Conservation (phyloP, 1,284 basidiomycete species). For the Sanguinoderma infundibulare region DNA sequence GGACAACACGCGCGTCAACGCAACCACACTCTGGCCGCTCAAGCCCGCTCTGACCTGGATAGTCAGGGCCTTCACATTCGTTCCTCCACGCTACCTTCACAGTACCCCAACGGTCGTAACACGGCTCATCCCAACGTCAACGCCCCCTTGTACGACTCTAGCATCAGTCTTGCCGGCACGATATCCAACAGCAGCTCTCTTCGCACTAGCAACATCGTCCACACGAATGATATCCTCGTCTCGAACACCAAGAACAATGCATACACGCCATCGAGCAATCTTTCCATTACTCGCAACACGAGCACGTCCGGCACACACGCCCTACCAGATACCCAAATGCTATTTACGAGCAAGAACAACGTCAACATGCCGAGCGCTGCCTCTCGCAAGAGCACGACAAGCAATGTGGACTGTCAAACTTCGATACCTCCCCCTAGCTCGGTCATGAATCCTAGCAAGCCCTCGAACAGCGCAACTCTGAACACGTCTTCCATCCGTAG, state of each 20-base stretch:
- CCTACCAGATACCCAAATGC: conserved; percentile 24
- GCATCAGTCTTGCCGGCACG: conserved; percentile 11
- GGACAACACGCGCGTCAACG: conserved; percentile 30
- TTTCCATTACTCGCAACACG: conserved; percentile 8
- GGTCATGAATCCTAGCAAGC: not conserved
- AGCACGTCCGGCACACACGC: conserved; percentile 4
- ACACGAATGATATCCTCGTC: conserved; percentile 9
- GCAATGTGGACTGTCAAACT: not conserved
- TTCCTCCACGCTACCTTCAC: conserved; percentile 35
- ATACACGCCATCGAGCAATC: not conserved
- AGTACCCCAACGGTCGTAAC: conserved; percentile 23
- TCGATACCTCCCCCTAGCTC: not conserved
- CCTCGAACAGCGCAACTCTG: too few relatives aligned
- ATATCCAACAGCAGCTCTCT: conserved; percentile 2
- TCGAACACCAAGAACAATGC: conserved; percentile 9
- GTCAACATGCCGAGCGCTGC: conserved; percentile 18
- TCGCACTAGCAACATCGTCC: conserved; percentile 9
- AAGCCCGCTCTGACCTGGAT: conserved; percentile 21
- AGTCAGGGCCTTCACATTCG: conserved; percentile 29
- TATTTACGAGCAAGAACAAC: conserved; percentile 25
- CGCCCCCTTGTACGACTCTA: conserved; percentile 19
- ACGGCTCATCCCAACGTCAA: conserved; percentile 7
- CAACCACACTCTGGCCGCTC: conserved; percentile 33
- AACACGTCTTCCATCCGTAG: not conserved
- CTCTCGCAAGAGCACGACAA: conserved; percentile 7